Evolutionary conservation across 352 stramenopile species (phyloP).

Genomic region (Globisporangium echinulatum): DNA sequence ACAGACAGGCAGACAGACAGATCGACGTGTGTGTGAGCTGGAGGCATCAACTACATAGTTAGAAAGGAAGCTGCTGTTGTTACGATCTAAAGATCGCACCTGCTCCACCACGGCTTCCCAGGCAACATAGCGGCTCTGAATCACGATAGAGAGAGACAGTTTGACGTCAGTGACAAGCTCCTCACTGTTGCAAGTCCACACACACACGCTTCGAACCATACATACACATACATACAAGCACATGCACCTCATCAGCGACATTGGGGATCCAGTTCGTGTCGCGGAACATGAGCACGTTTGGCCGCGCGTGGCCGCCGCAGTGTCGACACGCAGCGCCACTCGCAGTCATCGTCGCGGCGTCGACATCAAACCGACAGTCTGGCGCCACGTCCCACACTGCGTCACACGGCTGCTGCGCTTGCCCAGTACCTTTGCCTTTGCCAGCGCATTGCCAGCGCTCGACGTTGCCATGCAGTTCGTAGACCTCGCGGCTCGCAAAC

Average conservation of each 20-base stretch:
- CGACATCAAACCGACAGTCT: slow-evolving; percentile 55
- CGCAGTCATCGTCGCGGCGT: slow-evolving; percentile 59
- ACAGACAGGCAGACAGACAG: not conserved
- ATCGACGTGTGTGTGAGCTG: too few relatives aligned
- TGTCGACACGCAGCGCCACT: slow-evolving; percentile 35
- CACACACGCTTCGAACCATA: too few relatives aligned
- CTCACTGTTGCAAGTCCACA: too few relatives aligned
- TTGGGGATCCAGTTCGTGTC: slow-evolving; percentile 85
- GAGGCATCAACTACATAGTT: too few relatives aligned
- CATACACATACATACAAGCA: too few relatives aligned
- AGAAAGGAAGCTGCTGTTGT: too few relatives aligned
- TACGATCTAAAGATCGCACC: slow-evolving; percentile 14
- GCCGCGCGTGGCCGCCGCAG: slow-evolving; percentile 62
- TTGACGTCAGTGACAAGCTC: too few relatives aligned
- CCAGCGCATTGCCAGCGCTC: slow-evolving; percentile 76
- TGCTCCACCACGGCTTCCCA: slow-evolving; percentile 78
- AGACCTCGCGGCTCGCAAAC: slow-evolving; percentile 72
- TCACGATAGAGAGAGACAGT: too few relatives aligned
- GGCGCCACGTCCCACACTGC: slow-evolving; percentile 48
- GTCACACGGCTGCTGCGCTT: slow-evolving; percentile 27
- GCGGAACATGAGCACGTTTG: slow-evolving; percentile 90
- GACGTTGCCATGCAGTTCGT: slow-evolving; percentile 86
- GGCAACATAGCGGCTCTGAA: slow-evolving; percentile 56
- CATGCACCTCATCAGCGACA: slow-evolving; percentile 41
- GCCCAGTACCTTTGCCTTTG: slow-evolving; percentile 17